These are phyloP conservation scores for Amorphotheca resinae DNA, from an alignment of 495 filamentous ascomycete genomes.

Conservation along the genomic window DNA sequence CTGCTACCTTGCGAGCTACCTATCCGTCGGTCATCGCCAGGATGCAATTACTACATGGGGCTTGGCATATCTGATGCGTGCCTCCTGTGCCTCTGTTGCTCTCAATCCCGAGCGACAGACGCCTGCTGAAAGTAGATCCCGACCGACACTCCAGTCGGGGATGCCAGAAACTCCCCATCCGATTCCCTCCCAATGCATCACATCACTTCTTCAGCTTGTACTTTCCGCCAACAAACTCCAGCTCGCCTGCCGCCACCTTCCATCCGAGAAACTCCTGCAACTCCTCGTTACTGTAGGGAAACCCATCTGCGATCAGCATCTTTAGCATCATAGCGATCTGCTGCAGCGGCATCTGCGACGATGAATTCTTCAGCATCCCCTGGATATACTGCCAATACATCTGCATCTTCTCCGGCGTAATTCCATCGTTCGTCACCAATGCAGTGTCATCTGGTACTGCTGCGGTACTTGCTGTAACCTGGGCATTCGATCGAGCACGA, in stretches of 20 bases:
- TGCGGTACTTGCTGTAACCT: constrained; percentile 25
- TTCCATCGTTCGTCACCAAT: constrained; percentile 34
- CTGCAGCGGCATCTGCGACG: constrained; percentile 57
- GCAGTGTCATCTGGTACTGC: constrained; percentile 36
- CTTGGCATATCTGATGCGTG: too few relatives aligned
- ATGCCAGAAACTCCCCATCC: too few relatives aligned
- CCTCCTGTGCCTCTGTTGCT: too few relatives aligned
- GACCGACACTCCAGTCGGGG: too few relatives aligned
- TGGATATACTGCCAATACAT: constrained; percentile 85
- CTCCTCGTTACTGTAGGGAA: constrained; percentile 64
- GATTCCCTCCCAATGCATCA: too few relatives aligned
- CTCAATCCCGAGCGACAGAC: too few relatives aligned
- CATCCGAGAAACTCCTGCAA: constrained; percentile 63
- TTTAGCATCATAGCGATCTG: constrained; percentile 89
- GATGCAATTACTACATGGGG: too few relatives aligned
- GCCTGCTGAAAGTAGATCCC: too few relatives aligned
- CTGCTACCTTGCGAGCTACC: too few relatives aligned
- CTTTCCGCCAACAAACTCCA: constrained; percentile 64
- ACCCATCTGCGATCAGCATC: constrained; percentile 76
- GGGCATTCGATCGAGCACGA: constrained; percentile 23
- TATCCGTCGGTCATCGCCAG: too few relatives aligned
- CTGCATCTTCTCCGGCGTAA: constrained; percentile 61
- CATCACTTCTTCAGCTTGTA: constrained; percentile 51
- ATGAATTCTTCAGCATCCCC: constrained; percentile 89
- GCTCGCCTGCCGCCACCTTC: constrained; percentile 56